Percentiles rank a stretch among this genome's conserved stretches.
phyloP scores from a whole-genome alignment of 2,329 filamentous ascomycete species.

The Tolypocladium endophyticum region DNA sequence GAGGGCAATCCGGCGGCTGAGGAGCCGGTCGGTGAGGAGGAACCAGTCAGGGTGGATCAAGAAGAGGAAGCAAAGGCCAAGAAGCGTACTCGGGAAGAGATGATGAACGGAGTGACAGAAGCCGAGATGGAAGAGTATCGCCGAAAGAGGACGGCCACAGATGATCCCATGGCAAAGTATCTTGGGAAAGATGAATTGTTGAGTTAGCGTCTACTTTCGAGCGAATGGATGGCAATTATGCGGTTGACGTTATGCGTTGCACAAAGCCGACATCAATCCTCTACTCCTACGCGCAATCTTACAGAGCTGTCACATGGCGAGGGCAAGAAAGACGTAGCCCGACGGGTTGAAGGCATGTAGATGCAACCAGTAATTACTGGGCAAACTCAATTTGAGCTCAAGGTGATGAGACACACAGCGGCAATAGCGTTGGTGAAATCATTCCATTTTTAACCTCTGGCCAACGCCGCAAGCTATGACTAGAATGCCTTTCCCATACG shows the following conservation, averaged over 20 bases:
- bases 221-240: neutral
- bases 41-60: constrained; percentile 19
- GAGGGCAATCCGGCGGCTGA: constrained; percentile 17
- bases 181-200: constrained; percentile 62
- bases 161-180: constrained; percentile 81
- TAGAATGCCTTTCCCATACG: constrained; percentile 27
- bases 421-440: constrained; percentile 17
- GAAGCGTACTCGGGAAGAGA: constrained; percentile 69
- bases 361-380: no score
- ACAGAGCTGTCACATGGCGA: neutral
- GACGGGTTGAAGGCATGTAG: neutral
- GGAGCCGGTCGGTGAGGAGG: constrained; percentile 11
- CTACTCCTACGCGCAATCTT: neutral
- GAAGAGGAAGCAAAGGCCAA: constrained; percentile 29
- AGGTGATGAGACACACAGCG: neutral
- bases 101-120: constrained; percentile 68
- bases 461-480: constrained; percentile 43
- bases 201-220: constrained; percentile 17
- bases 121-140: constrained; percentile 82
- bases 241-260: neutral
- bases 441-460: constrained; percentile 36
- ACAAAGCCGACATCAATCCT: neutral
- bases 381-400: neutral
- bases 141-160: constrained; percentile 58
- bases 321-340: neutral